Conservation (phyloP, 345 rosid species). For the Geranium brycei region DNA sequence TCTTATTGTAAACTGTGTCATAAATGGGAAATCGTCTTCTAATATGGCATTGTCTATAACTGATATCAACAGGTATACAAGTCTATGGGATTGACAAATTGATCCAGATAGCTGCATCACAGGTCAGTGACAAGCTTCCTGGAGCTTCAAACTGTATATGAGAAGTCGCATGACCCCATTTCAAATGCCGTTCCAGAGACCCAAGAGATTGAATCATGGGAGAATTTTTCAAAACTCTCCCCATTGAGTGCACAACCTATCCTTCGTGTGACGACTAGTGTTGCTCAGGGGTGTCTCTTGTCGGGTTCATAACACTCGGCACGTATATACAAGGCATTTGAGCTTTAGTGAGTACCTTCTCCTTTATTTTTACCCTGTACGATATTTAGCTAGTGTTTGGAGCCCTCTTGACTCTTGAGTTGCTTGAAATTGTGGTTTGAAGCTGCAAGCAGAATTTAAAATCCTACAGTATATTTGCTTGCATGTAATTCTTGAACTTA, state of each 20-base stretch:
- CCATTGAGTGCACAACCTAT: slow-evolving; percentile 81
- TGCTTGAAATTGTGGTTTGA: neutral
- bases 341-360: slow-evolving; percentile 1
- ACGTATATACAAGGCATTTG: slow-evolving; percentile 2
- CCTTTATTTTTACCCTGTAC: neutral
- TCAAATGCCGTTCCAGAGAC: slow-evolving; percentile 7
- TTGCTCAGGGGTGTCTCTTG: slow-evolving; percentile 41
- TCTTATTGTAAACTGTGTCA: too few relatives aligned
- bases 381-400: slow-evolving; percentile 14
- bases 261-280: slow-evolving; percentile 60
- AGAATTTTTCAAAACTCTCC: slow-evolving; percentile 66
- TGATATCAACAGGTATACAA: slow-evolving; percentile 44
- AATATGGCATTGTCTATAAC: neutral
- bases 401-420: neutral
- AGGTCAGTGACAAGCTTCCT: slow-evolving; percentile 89
- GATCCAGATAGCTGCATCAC: slow-evolving; percentile 72
- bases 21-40: neutral
- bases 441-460: neutral
- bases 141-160: slow-evolving; percentile 64
- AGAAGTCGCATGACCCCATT: slow-evolving; percentile 28
- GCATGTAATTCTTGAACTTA: too few relatives aligned
- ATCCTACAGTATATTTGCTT: neutral
- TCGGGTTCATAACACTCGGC: slow-evolving; percentile 26
- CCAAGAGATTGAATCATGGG: slow-evolving; percentile 56
- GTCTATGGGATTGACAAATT: slow-evolving; percentile 73